Conservation (phyloP, 352 stramenopile genomes). For the Pythium monospermum region DNA sequence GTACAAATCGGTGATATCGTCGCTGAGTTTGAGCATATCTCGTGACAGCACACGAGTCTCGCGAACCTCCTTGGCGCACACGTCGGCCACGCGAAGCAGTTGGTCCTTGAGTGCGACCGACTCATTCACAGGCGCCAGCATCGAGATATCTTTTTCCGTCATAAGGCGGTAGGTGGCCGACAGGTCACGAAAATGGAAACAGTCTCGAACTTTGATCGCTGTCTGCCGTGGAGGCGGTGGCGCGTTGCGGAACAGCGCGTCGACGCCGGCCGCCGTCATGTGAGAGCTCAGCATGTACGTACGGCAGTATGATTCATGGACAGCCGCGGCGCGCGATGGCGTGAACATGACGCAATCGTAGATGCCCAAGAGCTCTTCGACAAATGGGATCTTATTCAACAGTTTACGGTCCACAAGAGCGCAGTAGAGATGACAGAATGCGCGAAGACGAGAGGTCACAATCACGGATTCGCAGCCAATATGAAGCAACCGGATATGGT, state of each 20-base stretch:
- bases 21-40: slow-evolving; percentile 27
- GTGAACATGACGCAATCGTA: slow-evolving; percentile 31
- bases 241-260: slow-evolving; percentile 17
- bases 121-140: slow-evolving; percentile 9
- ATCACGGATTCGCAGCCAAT: slow-evolving; percentile 22
- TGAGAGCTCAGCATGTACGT: slow-evolving; percentile 27
- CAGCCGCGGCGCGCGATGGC: slow-evolving; percentile 20
- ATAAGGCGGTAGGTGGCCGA: slow-evolving; percentile 24
- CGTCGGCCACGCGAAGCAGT: slow-evolving; percentile 14
- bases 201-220: slow-evolving; percentile 20
- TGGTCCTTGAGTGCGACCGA: slow-evolving; percentile 16
- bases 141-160: slow-evolving; percentile 19
- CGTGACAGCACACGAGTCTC: slow-evolving; percentile 28
- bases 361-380: slow-evolving; percentile 23
- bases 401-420: slow-evolving; percentile 17
- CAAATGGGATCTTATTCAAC: slow-evolving; percentile 19
- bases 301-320: slow-evolving; percentile 21
- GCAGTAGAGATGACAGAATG: slow-evolving; percentile 26
- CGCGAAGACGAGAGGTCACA: slow-evolving; percentile 23
- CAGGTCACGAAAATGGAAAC: slow-evolving; percentile 20
- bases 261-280: slow-evolving; percentile 23
- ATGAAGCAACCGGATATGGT: slow-evolving; percentile 25
- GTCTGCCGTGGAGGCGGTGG: background rate
- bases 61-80: slow-evolving; percentile 23
- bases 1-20: slow-evolving; percentile 28